A percentile compares a stretch with the other conserved stretches of the same genome.
phyloP scores from a whole-genome alignment of 352 stramenopile species.

The Globisporangium spiculum region DNA sequence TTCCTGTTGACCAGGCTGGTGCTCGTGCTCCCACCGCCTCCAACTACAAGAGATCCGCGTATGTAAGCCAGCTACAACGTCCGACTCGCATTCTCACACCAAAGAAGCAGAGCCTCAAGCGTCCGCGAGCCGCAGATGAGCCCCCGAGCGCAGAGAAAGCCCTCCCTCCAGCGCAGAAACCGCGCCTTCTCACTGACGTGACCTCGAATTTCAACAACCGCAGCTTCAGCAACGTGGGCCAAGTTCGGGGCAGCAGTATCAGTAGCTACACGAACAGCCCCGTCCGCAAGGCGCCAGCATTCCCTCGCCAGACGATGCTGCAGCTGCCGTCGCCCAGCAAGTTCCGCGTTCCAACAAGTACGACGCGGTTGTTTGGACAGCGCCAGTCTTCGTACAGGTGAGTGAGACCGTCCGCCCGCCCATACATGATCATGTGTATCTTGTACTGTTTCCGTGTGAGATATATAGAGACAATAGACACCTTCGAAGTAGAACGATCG shows the following conservation, averaged over 20 bases:
- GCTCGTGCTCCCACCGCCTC: constrained; percentile 20
- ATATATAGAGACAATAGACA: constrained; percentile 1
- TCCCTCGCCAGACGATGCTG: constrained; percentile 6
- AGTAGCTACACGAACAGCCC: constrained; percentile 16
- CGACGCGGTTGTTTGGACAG: constrained; percentile 43
- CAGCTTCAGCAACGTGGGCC: constrained; percentile 20
- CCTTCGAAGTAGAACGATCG: constrained; percentile 3
- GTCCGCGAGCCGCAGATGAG: constrained; percentile 36
- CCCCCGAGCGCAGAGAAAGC: constrained; percentile 47
- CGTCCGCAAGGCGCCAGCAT: constrained; percentile 10
- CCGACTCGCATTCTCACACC: constrained; percentile 47
- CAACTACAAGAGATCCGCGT: constrained; percentile 13
- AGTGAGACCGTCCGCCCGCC: background rate
- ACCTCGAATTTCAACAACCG: constrained; percentile 23
- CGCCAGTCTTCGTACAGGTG: constrained; percentile 35
- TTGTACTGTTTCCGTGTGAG: background rate
- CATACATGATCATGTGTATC: background rate
- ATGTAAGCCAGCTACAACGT: constrained; percentile 42
- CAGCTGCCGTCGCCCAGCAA: constrained; percentile 48
- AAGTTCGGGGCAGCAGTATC: constrained; percentile 9
- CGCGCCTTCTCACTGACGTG: constrained; percentile 33
- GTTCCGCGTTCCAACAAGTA: constrained; percentile 38
- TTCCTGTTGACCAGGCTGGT: background rate
- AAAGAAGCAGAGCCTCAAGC: constrained; percentile 59
- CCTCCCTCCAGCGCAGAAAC: constrained; percentile 38